Evolutionary conservation across 768 basidiomycete genomes (phyloP).

Genomic region (Ramaria sp.): DNA sequence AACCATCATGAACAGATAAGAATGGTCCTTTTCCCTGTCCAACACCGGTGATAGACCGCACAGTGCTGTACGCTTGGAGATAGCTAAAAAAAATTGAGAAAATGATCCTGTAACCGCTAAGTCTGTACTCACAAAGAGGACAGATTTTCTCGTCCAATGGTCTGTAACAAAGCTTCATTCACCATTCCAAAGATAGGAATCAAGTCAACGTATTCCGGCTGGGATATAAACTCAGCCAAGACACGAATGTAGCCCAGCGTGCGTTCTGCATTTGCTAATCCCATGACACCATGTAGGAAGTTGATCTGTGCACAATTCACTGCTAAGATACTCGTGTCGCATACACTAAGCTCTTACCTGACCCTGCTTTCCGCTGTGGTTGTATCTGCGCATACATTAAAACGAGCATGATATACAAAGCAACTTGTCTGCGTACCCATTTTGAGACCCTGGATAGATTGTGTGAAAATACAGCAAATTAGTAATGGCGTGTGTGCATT

Average conservation of each 20-base stretch:
- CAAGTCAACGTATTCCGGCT: conserved; percentile 58
- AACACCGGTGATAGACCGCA: conserved; percentile 62
- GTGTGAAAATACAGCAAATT: neutral
- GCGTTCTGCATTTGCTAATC: conserved; percentile 75
- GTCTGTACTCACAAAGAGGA: conserved; percentile 44
- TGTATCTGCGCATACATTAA: neutral
- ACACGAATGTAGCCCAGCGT: conserved; percentile 67
- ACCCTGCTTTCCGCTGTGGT: neutral
- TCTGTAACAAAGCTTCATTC: conserved; percentile 45
- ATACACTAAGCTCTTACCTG: neutral
- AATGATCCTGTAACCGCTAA: neutral
- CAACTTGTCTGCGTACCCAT: neutral
- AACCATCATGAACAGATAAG: conserved; percentile 56
- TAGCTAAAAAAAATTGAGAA: conserved; percentile 18
- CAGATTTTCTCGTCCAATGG: conserved; percentile 44
- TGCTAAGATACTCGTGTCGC: neutral
- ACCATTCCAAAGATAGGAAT: conserved; percentile 52
- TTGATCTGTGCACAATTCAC: conserved; percentile 32
- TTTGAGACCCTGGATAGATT: neutral
- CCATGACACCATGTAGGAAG: conserved; percentile 65
- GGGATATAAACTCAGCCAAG: conserved; percentile 70
- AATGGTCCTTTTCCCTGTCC: conserved; percentile 55
- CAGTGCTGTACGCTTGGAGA: conserved; percentile 35
- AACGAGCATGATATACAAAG: neutral
- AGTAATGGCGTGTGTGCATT: conserved; percentile 2